A percentile compares a stretch with the other conserved stretches of the same genome.
phyloP scores from a whole-genome alignment of 2,329 filamentous ascomycete species.

The Onygena corvina region DNA sequence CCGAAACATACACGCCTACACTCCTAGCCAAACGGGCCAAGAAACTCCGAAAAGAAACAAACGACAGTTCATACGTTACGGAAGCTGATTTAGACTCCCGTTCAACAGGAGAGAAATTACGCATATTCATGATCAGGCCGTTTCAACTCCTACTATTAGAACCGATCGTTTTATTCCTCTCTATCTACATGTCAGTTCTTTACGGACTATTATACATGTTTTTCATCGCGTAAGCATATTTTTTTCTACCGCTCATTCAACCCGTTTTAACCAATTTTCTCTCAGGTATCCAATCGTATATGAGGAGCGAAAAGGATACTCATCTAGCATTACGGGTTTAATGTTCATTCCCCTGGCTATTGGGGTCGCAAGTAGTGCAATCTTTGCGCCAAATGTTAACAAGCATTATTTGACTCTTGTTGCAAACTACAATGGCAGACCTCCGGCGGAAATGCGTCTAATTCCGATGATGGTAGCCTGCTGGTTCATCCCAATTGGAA shows the following conservation, averaged over 20 bases:
- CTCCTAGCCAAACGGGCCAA: conserved; percentile 59
- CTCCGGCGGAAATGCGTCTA: conserved; percentile 64
- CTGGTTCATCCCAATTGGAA: conserved; percentile 57
- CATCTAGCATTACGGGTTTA: conserved; percentile 59
- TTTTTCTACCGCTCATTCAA: conserved; percentile 34
- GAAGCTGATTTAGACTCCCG: conserved; percentile 68
- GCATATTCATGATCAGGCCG: conserved; percentile 65
- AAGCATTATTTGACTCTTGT: conserved; percentile 61
- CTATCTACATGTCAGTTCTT: conserved; percentile 73
- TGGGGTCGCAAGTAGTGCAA: conserved; percentile 57
- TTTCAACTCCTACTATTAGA: conserved; percentile 78
- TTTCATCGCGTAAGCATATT: conserved; percentile 37
- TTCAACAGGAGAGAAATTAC: conserved; percentile 55
- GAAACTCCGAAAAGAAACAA: conserved; percentile 58
- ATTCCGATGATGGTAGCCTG: conserved; percentile 72
- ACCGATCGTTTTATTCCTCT: conserved; percentile 73
- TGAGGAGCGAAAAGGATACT: conserved; percentile 67
- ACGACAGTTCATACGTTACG: conserved; percentile 57
- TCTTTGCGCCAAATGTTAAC: conserved; percentile 62
- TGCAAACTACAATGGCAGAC: conserved; percentile 53
- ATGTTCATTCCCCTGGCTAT: conserved; percentile 80
- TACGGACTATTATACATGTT: conserved; percentile 43
- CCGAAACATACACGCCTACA: conserved; percentile 75
- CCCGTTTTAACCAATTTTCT: conserved; percentile 14
- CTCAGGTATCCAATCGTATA: conserved; percentile 49